These are phyloP conservation scores for Serendipita sp. DNA, from an alignment of 768 basidiomycete species.

Conservation along the genomic window DNA sequence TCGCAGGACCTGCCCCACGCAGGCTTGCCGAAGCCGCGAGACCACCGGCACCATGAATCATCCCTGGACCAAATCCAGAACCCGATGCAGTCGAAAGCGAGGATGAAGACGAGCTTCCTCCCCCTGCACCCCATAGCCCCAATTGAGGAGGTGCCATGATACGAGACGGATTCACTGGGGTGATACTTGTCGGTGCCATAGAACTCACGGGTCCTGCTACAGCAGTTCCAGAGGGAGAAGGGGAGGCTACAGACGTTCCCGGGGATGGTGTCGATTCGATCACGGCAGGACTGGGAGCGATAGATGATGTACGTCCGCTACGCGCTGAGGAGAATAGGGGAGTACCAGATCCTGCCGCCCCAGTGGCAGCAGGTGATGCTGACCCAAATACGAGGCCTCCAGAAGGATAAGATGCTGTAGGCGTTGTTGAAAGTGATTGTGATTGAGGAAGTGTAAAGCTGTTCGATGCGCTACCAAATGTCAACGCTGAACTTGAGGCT, in stretches of 20 bases:
- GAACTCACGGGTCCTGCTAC: neutral
- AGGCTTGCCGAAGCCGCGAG: neutral
- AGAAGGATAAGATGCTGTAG: neutral
- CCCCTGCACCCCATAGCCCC: neutral
- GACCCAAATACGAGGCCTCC: neutral
- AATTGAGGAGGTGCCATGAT: neutral
- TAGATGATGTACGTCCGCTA: neutral
- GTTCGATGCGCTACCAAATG: neutral
- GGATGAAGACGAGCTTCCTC: neutral
- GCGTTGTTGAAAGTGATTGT: neutral
- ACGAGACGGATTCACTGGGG: neutral
- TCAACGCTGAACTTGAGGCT: neutral
- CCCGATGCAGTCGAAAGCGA: neutral
- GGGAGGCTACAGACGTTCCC: neutral
- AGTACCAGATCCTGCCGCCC: neutral
- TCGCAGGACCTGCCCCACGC: neutral
- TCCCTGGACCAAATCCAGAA: neutral
- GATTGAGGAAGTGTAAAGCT: neutral
- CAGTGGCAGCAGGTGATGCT: neutral
- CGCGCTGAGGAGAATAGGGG: neutral
- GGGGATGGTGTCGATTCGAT: neutral
- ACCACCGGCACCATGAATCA: neutral
- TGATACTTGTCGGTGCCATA: neutral
- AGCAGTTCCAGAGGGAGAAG: neutral
- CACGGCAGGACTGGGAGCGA: neutral